Base-by-base conservation (phyloP, 1,284 basidiomycete genomes). In the Salmacisia buchloeana region DNA sequence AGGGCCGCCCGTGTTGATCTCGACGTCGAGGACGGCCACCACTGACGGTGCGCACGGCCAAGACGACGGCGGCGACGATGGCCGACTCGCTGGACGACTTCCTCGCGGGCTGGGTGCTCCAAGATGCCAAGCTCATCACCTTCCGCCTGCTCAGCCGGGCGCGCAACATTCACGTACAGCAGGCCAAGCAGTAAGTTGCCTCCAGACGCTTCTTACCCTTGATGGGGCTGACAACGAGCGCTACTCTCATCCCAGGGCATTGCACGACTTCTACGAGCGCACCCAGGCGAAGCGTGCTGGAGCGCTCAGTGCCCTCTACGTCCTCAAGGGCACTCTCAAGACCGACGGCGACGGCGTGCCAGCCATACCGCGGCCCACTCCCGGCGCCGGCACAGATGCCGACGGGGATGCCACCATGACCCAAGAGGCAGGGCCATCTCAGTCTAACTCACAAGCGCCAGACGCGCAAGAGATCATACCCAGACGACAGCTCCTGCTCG, bases 91-190 rank as follows among this genome's bases (percentile, higher is more conserved):
- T 63, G 21, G 62, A 65, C 31, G 56, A 65, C 6, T 66, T 76
- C 45, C 62, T 76, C 18, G 59, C 58, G 10, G 54, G 64, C 31
- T 73, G 74, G 63, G 27, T 73, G 21, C 62, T 70, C 59, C 69
- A 69, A 31, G 71, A 76, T 49, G 65, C 67, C 63, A 69, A 71
- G 63, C 63, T 69, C 36, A 64, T 74, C 59, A 74, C 72, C 3
- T 74, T 71, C 54, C 67, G 71, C 2, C 63, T 74, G 13, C 68
- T 76, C 41, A 76, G 74, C 35, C 68, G 74, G 15, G 69, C 66
- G 59, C 61, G 64, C 25, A 63, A 66, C 21, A 71, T 74, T 3
- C 69, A 73, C 41, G 69, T 76, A 34, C 66, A 70, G 21, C 63
- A 70, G 2, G 74, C 74, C 7, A 71, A 71, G 54, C 38, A 52